Percentiles rank a stretch among this genome's conserved stretches.
Conservation (phyloP, 2,329 filamentous ascomycete species). For the Exophiala sp. region DNA sequence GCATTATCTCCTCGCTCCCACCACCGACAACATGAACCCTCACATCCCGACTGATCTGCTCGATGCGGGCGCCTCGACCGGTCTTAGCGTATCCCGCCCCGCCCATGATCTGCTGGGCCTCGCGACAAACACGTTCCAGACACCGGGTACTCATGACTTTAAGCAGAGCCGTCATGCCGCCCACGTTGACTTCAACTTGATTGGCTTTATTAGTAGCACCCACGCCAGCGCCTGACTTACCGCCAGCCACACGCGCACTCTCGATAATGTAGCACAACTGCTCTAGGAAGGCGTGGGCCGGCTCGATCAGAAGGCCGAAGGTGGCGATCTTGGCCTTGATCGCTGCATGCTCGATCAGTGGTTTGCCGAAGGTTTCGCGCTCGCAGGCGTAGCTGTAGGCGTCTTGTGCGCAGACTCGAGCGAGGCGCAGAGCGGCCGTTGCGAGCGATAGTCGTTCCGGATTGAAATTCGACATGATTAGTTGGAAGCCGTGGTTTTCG, state of each 20-base stretch:
- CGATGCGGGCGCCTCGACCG: constrained; percentile 64
- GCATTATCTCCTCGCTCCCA: constrained; percentile 66
- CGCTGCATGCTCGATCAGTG: constrained; percentile 66
- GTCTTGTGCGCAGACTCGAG: constrained; percentile 54
- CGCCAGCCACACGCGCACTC: constrained; percentile 43
- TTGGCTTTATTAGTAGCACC: not conserved
- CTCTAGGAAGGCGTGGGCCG: constrained; percentile 62
- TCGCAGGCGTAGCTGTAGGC: constrained; percentile 61
- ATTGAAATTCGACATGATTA: constrained; percentile 76
- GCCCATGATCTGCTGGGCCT: constrained; percentile 56
- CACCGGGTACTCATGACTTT: constrained; percentile 58
- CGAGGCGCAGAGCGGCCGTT: constrained; percentile 57
- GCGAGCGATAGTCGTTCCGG: constrained; percentile 66
- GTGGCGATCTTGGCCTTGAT: constrained; percentile 66
- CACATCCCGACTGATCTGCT: constrained; percentile 61
- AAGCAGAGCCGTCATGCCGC: constrained; percentile 63
- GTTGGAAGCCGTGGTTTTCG: constrained; percentile 66
- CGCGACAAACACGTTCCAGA: constrained; percentile 49
- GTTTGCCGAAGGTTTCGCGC: constrained; percentile 63
- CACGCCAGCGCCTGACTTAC: not conserved
- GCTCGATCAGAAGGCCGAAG: constrained; percentile 61
- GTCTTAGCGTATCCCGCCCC: constrained; percentile 65
- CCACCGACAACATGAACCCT: constrained; percentile 59
- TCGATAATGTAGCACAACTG: constrained; percentile 44
- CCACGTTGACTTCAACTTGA: constrained; percentile 48